Conservation (phyloP, 2,329 filamentous ascomycete genomes). For the Trichoderma gracile region DNA sequence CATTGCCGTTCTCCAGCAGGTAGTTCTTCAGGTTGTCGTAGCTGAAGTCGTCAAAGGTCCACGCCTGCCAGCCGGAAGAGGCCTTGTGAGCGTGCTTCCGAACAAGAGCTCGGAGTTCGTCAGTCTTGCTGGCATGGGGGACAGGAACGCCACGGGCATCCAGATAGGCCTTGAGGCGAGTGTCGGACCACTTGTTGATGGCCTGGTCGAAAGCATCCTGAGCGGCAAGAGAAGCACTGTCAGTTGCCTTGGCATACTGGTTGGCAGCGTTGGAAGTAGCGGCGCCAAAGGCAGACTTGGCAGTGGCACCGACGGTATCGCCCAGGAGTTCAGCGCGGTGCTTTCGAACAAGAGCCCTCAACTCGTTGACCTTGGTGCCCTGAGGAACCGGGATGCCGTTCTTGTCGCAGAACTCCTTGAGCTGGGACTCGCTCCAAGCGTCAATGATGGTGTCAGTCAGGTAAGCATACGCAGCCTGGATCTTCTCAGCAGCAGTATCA, state of each 20-base stretch:
- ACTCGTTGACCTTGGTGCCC: slow-evolving; percentile 85
- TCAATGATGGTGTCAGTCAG: slow-evolving; percentile 84
- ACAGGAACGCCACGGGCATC: slow-evolving; percentile 76
- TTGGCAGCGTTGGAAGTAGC: slow-evolving; percentile 76
- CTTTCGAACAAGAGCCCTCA: slow-evolving; percentile 86
- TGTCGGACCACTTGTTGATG: slow-evolving; percentile 68
- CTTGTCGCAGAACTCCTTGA: slow-evolving; percentile 93
- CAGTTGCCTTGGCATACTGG: slow-evolving; percentile 73
- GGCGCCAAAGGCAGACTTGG: slow-evolving; percentile 64
- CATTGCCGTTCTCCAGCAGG: slow-evolving; percentile 53
- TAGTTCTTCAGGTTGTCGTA: slow-evolving; percentile 67
- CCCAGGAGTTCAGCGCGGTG: slow-evolving; percentile 72
- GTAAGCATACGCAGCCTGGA: slow-evolving; percentile 69
- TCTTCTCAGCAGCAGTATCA: slow-evolving; percentile 62
- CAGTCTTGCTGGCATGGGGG: slow-evolving; percentile 68
- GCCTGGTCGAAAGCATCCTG: slow-evolving; percentile 68
- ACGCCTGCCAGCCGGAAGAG: slow-evolving; percentile 65
- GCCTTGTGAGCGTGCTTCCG: slow-evolving; percentile 72
- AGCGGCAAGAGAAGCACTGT: slow-evolving; percentile 61
- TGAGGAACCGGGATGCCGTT: slow-evolving; percentile 85
- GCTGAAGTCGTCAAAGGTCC: slow-evolving; percentile 79
- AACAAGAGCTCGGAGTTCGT: slow-evolving; percentile 74
- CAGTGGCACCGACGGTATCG: slow-evolving; percentile 61
- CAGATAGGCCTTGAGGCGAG: slow-evolving; percentile 73
- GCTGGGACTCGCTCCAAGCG: slow-evolving; percentile 81